Conservation (phyloP, 2,329 filamentous ascomycete genomes). For the Lasiodiplodia theobromae region DNA sequence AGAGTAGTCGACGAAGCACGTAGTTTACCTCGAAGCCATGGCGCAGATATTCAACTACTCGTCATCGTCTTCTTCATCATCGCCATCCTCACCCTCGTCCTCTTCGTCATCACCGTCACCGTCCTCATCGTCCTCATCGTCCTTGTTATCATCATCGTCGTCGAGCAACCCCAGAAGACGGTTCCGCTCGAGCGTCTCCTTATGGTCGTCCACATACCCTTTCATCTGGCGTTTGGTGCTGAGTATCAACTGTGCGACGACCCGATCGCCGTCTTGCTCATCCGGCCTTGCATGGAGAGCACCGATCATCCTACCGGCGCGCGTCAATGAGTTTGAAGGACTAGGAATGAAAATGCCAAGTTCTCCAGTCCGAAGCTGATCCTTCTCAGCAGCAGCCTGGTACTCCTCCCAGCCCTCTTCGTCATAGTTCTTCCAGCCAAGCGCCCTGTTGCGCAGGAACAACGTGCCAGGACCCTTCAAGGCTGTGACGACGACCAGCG, state of each 20-base stretch:
- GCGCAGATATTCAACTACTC: neutral
- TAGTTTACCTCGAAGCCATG: neutral
- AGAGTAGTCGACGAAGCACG: neutral
- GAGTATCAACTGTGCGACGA: neutral
- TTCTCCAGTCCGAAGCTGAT: neutral
- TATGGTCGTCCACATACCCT: neutral
- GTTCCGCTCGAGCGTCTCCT: neutral
- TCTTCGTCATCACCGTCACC: no score
- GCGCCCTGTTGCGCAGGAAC: neutral
- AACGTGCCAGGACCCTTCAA: neutral
- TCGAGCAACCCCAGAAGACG: neutral
- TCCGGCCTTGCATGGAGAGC: neutral
- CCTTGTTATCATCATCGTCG: no score
- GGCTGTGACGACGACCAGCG: neutral
- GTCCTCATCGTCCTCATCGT: no score
- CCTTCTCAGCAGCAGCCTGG: neutral
- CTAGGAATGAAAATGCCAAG: neutral
- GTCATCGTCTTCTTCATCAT: neutral
- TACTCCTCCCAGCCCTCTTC: neutral
- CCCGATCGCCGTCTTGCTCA: neutral
- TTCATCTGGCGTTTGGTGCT: neutral
- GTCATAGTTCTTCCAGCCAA: neutral
- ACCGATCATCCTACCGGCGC: neutral
- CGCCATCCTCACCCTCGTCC: no score
- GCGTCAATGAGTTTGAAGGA: neutral